phyloP scores from a whole-genome alignment of 164 flowering plant species.

The Tetrastigma voinierianum region DNA sequence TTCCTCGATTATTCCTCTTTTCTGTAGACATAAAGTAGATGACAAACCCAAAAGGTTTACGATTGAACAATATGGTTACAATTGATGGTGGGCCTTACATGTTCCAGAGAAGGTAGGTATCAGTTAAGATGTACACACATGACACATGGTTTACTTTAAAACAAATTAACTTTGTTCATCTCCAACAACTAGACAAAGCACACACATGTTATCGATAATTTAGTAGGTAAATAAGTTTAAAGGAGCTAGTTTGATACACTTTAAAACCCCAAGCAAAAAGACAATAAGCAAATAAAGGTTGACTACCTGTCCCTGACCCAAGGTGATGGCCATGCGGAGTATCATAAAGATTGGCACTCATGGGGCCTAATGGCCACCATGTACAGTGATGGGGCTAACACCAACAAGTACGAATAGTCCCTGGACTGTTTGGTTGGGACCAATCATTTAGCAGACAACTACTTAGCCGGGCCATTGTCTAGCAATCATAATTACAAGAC shows the following conservation, averaged over 20 bases:
- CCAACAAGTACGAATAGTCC: conserved; percentile 11
- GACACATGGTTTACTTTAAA: neutral
- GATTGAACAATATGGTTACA: conserved; percentile 1
- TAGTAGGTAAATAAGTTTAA: too few species aligned
- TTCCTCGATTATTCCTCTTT: neutral
- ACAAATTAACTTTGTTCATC: neutral
- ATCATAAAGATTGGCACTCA: conserved; percentile 12
- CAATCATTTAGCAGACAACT: conserved; percentile 26
- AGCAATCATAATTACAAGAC: conserved; percentile 11
- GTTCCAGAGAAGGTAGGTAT: conserved; percentile 5
- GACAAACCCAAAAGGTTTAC: neutral
- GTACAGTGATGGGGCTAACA: conserved; percentile 14
- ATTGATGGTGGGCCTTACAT: conserved; percentile 9
- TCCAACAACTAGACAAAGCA: neutral
- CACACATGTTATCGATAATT: too few species aligned
- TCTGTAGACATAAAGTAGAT: too few species aligned
- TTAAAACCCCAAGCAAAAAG: neutral
- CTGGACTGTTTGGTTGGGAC: conserved; percentile 17
- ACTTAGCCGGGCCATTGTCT: conserved; percentile 19
- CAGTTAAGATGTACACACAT: neutral
- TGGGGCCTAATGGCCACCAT: conserved; percentile 13
- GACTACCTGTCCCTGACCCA: conserved; percentile 14
- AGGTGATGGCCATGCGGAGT: conserved; percentile 6
- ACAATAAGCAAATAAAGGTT: neutral
- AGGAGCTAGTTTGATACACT: conserved; percentile 1